A percentile compares a stretch with the other conserved stretches of the same genome.
Conservation (phyloP, 1,139 yeast species). For the Debaryomyces singareniensis region DNA sequence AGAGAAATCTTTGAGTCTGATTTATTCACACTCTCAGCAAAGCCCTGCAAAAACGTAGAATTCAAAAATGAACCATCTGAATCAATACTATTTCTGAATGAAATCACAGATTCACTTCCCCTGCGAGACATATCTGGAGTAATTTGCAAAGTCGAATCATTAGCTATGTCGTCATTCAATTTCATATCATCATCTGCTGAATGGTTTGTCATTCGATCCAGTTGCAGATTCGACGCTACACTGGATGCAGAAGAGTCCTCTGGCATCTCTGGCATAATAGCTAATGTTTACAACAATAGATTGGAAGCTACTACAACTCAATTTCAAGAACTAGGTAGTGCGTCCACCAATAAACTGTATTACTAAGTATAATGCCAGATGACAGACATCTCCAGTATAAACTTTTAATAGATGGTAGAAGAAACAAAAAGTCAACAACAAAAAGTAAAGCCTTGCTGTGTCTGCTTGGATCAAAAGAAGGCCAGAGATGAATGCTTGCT, state of each 20-base stretch:
- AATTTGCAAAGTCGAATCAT: conserved; percentile 14
- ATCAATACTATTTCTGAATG: conserved; percentile 32
- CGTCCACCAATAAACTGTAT: no score
- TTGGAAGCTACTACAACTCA: no score
- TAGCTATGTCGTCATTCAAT: conserved; percentile 35
- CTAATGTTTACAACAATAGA: no score
- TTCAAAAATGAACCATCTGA: conserved; percentile 30
- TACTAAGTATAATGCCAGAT: no score
- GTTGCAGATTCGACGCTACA: conserved; percentile 1
- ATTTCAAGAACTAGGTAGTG: no score
- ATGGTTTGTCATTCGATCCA: conserved; percentile 3
- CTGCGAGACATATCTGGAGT: conserved; percentile 3
- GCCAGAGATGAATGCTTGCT: conserved; percentile 82
- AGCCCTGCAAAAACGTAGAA: conserved; percentile 22
- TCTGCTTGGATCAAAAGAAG: conserved; percentile 81
- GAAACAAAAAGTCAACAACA: conserved; percentile 7
- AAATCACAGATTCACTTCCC: conserved; percentile 10
- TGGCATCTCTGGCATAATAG: no score
- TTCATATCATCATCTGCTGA: conserved; percentile 28
- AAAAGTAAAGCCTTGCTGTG: conserved; percentile 95
- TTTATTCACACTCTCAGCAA: conserved; percentile 13
- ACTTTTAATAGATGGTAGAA: not conserved
- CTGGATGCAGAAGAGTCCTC: conserved; percentile 6
- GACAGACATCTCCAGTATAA: no score
- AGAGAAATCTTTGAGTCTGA: conserved; percentile 10